Percentiles rank a stretch among this genome's conserved stretches.
phyloP scores from a whole-genome alignment of 164 flowering plant species.

The Saururus chinensis region DNA sequence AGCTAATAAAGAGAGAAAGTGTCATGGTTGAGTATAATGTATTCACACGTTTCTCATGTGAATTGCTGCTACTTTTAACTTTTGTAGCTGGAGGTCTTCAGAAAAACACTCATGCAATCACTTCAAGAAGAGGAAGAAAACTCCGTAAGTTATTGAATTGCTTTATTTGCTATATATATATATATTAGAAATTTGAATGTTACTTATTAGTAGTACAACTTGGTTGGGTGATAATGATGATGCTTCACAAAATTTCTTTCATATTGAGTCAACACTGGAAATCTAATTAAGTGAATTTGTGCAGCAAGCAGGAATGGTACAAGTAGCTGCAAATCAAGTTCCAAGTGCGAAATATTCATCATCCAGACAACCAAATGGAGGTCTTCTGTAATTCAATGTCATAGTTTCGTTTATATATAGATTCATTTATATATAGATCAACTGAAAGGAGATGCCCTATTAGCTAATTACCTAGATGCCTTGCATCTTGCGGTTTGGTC shows the following conservation, averaged over 20 bases:
- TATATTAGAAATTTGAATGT: too few species aligned
- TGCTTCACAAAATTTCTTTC: background rate
- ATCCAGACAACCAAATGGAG: conserved; percentile 21
- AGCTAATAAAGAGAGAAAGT: background rate
- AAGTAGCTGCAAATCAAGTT: conserved; percentile 23
- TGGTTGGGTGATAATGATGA: background rate
- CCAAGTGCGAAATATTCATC: conserved; percentile 21
- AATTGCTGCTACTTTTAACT: conserved; percentile 5
- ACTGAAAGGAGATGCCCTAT: too few species aligned
- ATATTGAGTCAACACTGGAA: background rate
- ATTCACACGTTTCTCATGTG: background rate
- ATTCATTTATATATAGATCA: background rate
- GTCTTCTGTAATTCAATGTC: conserved; percentile 7
- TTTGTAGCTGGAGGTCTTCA: conserved; percentile 73
- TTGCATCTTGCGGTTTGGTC: too few species aligned
- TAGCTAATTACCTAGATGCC: too few species aligned
- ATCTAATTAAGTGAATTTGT: background rate
- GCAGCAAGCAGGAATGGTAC: conserved; percentile 26
- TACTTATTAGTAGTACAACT: too few species aligned
- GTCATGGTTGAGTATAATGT: background rate
- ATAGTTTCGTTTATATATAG: too few species aligned
- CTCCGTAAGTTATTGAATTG: conserved; percentile 30
- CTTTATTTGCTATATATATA: background rate
- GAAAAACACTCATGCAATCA: conserved; percentile 77
- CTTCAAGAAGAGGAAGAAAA: conserved; percentile 76